These are phyloP conservation scores for Senecio squalidus DNA, from an alignment of 140 eudicot species.

Conservation along the genomic window DNA sequence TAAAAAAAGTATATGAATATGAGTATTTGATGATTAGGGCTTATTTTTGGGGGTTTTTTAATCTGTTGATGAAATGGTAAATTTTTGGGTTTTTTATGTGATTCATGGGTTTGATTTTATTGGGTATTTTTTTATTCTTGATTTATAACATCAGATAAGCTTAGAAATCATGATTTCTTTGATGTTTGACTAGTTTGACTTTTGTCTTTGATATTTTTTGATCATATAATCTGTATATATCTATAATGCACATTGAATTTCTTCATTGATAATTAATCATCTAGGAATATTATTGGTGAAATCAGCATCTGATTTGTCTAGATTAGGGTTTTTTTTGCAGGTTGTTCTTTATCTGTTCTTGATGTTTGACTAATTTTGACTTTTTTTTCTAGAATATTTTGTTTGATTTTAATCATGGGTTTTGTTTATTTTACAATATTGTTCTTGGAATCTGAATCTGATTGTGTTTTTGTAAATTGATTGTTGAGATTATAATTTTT, in stretches of 20 bases:
- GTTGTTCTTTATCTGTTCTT: too few species aligned
- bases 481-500: neutral
- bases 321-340: too few species aligned
- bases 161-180: constrained; percentile 18
- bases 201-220: constrained; percentile 19
- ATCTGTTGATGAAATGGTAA: constrained; percentile 15
- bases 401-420: constrained; percentile 12
- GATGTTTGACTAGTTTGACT: constrained; percentile 28
- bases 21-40: constrained; percentile 12
- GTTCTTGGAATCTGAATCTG: constrained; percentile 18
- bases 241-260: constrained; percentile 13
- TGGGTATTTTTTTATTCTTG: constrained; percentile 22
- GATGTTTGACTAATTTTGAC: too few species aligned
- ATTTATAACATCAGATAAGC: constrained; percentile 8
- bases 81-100: constrained; percentile 14
- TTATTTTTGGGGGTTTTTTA: constrained; percentile 20
- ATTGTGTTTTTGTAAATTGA: constrained; percentile 10
- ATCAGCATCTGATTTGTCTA: too few species aligned
- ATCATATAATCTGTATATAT: constrained; percentile 14
- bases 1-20: too few species aligned
- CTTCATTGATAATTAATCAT: too few species aligned
- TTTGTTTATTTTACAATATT: neutral
- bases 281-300: too few species aligned
- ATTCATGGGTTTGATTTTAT: constrained; percentile 5
- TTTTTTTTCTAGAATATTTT: too few species aligned